Conservation (phyloP, 1,139 yeast species). For the Lizanozyma gosingica region DNA sequence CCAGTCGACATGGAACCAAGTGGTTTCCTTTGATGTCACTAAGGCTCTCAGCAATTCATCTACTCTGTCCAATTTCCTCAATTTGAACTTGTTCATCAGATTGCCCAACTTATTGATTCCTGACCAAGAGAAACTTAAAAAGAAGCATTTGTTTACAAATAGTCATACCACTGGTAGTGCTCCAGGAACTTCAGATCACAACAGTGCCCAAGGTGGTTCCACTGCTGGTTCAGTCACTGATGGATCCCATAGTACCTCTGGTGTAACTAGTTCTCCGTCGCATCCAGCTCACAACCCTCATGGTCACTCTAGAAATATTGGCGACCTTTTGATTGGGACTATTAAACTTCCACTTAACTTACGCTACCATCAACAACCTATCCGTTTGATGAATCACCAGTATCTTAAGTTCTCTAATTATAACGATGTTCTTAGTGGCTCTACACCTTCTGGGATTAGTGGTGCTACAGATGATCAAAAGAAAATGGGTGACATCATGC, state of each 20-base stretch:
- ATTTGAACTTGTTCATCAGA: slow-evolving; percentile 66
- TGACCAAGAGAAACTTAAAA: slow-evolving; percentile 23
- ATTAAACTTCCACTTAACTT: slow-evolving; percentile 36
- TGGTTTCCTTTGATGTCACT: slow-evolving; percentile 86
- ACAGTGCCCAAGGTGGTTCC: not conserved
- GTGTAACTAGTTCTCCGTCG: not conserved
- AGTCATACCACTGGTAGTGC: not conserved
- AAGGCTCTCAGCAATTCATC: slow-evolving; percentile 16
- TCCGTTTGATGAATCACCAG: slow-evolving; percentile 38
- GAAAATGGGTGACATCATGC: slow-evolving; percentile 46
- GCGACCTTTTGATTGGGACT: slow-evolving; percentile 35
- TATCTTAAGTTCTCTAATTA: slow-evolving; percentile 34
- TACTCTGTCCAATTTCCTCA: slow-evolving; percentile 41
- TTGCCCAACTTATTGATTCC: slow-evolving; percentile 62
- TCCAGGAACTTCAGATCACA: not conserved
- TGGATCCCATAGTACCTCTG: not conserved
- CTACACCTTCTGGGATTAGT: slow-evolving; percentile 11
- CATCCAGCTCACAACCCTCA: slow-evolving; percentile 1
- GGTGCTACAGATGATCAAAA: slow-evolving; percentile 1
- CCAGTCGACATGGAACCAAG: slow-evolving; percentile 65
- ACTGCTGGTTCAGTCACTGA: not conserved
- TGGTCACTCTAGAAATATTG: slow-evolving; percentile 15
- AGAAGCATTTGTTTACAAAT: slow-evolving; percentile 24
- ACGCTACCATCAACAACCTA: slow-evolving; percentile 26
- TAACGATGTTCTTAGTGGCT: slow-evolving; percentile 30